Evolutionary conservation across 768 basidiomycete species (phyloP).

Genomic region (Collybia nuda): DNA sequence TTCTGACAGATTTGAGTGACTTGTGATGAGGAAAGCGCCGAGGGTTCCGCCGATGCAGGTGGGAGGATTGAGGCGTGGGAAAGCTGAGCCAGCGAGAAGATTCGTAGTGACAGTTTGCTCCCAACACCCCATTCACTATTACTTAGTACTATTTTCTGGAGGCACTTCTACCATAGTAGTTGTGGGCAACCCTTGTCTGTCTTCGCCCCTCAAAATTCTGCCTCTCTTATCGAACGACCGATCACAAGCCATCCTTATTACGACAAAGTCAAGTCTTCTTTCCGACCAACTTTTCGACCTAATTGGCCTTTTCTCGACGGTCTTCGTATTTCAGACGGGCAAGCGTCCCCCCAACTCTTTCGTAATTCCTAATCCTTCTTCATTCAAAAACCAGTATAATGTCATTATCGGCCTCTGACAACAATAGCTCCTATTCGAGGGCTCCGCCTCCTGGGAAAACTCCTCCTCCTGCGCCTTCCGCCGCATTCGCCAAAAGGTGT

Average conservation of each 20-base stretch:
- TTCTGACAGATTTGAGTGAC: constrained; percentile 18
- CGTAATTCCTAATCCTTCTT: constrained; percentile 84
- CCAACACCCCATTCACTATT: constrained; percentile 44
- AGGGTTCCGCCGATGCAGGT: constrained; percentile 25
- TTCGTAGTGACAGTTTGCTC: constrained; percentile 29
- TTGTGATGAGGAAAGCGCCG: constrained; percentile 15
- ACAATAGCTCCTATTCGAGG: constrained; percentile 78
- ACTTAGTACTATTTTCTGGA: constrained; percentile 58
- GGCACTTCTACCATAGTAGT: constrained; percentile 52
- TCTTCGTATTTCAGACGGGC: constrained; percentile 27
- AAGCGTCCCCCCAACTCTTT: constrained; percentile 33
- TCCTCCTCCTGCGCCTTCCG: constrained; percentile 87
- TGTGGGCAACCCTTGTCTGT: constrained; percentile 45
- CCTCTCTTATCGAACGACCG: constrained; percentile 17
- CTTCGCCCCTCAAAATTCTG: constrained; percentile 24
- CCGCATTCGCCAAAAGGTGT: constrained; percentile 86
- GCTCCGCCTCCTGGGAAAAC: constrained; percentile 82
- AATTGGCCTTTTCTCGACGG: constrained; percentile 26
- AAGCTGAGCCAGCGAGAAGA: constrained; percentile 28
- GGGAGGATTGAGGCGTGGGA: constrained; percentile 34
- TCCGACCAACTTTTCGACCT: constrained; percentile 24
- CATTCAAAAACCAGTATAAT: constrained; percentile 71
- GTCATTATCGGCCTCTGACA: constrained; percentile 88
- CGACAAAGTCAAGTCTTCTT: constrained; percentile 17
- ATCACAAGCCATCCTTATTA: constrained; percentile 17